Evolutionary conservation across 345 rosid genomes (phyloP), one percentile per base, ranked within the genome.

Genomic region (Syzygium grande): DNA sequence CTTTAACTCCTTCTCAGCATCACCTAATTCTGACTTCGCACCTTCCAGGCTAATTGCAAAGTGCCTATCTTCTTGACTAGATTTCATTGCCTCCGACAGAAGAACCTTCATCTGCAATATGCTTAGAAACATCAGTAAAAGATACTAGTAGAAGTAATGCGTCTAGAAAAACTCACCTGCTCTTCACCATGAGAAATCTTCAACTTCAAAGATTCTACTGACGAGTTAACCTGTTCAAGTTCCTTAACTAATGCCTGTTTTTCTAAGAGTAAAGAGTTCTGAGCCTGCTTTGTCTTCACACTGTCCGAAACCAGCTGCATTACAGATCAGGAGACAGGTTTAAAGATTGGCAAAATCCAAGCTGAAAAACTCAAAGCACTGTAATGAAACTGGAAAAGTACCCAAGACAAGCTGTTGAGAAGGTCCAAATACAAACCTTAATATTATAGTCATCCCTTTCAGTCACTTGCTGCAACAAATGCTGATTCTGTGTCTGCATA

Each of bases 291-390:
- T 84, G 94, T 91, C 94, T 96, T 98, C 87, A 96, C 98, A 61
- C 99, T 98, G 92, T 98, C 99, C 41, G 99, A 98, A 87, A 98
- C 99, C 89, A 98, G 97, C 99, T 98, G 94, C 93, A 93, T 30
- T 63, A 85, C 79, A 58, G 25, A 73, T 73, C 49, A 73, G 46
- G 80, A 17, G 80, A 73, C 53, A 87, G 34, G 38, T 61, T 49
- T 85, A 86, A 87, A 54, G 86, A 84, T 34, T 34, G 87, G 34
- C 49, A 86, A 68, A 43, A 61, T 41, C 16, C 29, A 22, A 65
- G 87, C 58, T 30, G 38, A 29, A 63, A 63, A 59, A 30, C 46
- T 63, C 5, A 21, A 63, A 52, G 52, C 27, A 43, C 80, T 7
- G 23, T 30, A 23, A 52, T 54, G 30, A 38, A 53, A 54, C 86